Conservation (phyloP, 1,284 basidiomycete species). For the Ceratobasidium sp. region DNA sequence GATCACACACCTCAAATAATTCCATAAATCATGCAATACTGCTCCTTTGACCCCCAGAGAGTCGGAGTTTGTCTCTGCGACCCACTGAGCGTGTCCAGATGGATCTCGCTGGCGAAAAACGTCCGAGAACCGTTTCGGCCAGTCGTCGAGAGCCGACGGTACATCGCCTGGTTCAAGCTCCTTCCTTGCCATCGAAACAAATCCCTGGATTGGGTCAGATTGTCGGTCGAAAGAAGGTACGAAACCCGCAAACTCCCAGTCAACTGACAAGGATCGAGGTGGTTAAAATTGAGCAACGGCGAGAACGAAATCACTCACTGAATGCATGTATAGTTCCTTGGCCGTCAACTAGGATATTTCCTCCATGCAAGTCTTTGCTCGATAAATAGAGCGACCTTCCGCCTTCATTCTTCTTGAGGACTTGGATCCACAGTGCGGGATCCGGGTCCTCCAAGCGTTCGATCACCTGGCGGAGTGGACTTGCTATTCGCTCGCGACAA, state of each 20-base stretch:
- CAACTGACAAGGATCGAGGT: neutral
- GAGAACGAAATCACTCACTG: neutral
- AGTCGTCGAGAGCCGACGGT: neutral
- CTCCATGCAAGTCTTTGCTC: slow-evolving; percentile 9
- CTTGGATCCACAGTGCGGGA: neutral
- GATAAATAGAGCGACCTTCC: slow-evolving; percentile 3
- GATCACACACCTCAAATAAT: slow-evolving; percentile 8
- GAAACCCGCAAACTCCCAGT: slow-evolving; percentile 15
- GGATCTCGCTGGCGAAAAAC: neutral
- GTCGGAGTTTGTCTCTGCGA: neutral
- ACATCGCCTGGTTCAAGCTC: neutral
- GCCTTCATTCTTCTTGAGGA: neutral
- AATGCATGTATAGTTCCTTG: slow-evolving; percentile 8
- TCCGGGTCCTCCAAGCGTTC: neutral
- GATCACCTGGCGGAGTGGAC: neutral
- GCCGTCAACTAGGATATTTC: neutral
- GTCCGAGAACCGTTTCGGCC: slow-evolving; percentile 1
- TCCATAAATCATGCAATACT: neutral
- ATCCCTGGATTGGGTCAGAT: neutral
- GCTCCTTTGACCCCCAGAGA: neutral
- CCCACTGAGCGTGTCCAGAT: neutral
- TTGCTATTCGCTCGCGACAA: neutral
- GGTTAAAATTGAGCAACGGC: neutral
- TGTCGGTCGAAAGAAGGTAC: neutral
- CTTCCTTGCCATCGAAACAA: neutral